A percentile compares a stretch with the other conserved stretches of the same genome.
Conservation (phyloP, 768 basidiomycete genomes). For the Boletus speciosus region DNA sequence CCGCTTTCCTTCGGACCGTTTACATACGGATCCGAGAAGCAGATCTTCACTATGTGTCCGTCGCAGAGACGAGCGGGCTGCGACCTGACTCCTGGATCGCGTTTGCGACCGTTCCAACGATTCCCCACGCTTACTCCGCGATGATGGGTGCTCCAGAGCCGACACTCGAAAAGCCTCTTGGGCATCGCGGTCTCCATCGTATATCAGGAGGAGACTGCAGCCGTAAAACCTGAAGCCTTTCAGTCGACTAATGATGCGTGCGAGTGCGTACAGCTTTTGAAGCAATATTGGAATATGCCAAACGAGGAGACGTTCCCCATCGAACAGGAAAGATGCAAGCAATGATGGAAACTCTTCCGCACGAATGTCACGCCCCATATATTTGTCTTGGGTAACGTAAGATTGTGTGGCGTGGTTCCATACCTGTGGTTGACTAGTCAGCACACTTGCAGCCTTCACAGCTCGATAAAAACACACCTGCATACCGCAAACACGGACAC, state of each 20-base stretch:
- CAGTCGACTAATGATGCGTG: conserved; percentile 82
- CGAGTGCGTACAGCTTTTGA: conserved; percentile 90
- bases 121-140: conserved; percentile 70
- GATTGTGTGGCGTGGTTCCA: conserved; percentile 85
- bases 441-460: background rate
- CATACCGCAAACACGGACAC: conserved; percentile 96
- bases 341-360: conserved; percentile 81
- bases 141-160: conserved; percentile 60
- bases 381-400: conserved; percentile 94
- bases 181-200: conserved; percentile 89
- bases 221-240: conserved; percentile 99
- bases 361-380: conserved; percentile 87
- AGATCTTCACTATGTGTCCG: conserved; percentile 81
- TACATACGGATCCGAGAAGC: conserved; percentile 60
- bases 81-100: conserved; percentile 41
- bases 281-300: conserved; percentile 92
- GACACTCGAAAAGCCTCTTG: conserved; percentile 71
- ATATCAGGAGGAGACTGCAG: conserved; percentile 93
- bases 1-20: conserved; percentile 60
- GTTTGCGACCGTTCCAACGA: conserved; percentile 60
- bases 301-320: conserved; percentile 78
- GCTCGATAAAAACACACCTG: conserved; percentile 61
- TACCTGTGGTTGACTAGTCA: conserved; percentile 51
- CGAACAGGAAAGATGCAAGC: conserved; percentile 77
- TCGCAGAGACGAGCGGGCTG: conserved; percentile 48